phyloP scores from a whole-genome alignment of 2,329 filamentous ascomycete species.

The Colletotrichum brevisporum region DNA sequence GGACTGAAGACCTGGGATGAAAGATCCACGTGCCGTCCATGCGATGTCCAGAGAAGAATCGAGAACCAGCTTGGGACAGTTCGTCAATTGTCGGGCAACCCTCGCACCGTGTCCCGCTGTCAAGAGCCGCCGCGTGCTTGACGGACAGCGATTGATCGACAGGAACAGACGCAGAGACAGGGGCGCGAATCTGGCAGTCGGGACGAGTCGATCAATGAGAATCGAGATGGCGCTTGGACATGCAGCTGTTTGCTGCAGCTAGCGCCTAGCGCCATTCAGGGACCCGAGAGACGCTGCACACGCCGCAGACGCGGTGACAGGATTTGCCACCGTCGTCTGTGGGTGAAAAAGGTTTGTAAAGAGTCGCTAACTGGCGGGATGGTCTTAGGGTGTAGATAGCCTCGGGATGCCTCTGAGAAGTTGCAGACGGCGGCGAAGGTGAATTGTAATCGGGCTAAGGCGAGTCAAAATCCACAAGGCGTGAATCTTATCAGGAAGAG shows the following conservation, averaged over 20 bases:
- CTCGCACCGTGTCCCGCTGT: too few species aligned
- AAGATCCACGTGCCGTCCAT: too few species aligned
- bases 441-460: too few species aligned
- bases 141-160: conserved; percentile 14
- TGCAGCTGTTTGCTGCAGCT: conserved; percentile 25
- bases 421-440: too few species aligned
- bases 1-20: not conserved
- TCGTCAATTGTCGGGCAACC: too few species aligned
- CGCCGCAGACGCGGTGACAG: conserved; percentile 6
- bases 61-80: too few species aligned
- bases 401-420: not conserved
- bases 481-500: too few species aligned
- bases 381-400: too few species aligned
- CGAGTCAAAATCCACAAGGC: too few species aligned
- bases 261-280: conserved; percentile 35
- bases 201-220: not conserved
- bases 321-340: conserved; percentile 18
- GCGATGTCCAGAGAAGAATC: too few species aligned
- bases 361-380: too few species aligned
- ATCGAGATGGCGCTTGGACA: conserved; percentile 17
- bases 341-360: not conserved
- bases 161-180: conserved; percentile 13
- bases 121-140: not conserved
- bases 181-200: not conserved
- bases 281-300: conserved; percentile 23